Evolutionary conservation across 2,329 filamentous ascomycete species (phyloP), one percentile per base, ranked within the genome.

Genomic region (Elsinoe necatrix): DNA sequence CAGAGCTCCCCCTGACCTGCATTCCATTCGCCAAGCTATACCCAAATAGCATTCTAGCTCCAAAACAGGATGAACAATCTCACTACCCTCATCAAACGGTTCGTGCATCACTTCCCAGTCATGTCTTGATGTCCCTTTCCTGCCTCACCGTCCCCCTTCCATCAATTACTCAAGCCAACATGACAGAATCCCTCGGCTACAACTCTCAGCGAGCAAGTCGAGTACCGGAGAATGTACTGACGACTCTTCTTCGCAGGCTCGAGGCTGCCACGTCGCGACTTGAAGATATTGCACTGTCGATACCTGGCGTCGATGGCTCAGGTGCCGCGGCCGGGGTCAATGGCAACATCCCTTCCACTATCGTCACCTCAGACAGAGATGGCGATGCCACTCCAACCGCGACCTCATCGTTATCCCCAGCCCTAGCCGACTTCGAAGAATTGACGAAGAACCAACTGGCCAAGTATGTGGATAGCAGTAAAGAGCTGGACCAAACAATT

Each of bases 41-140:
- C 27, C 23, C 16, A 47, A 45, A 41, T n/a, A 27, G 37, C 54
- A 47, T 27, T 14, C 41, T 47, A 42, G 27, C 42, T 48, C 52
- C 52, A 14, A 39, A 45, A 27, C 54, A 56, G 29, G 50, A 96
- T 97, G 89, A 85, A 97, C 75, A 97, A 95, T 71, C 77, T 98
- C 61, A 95, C 90, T 34, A 98, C 93, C 56, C 82, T 98, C 67
- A 96, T 98, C 77, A 98, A 98, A 81, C 84, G 93, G 93, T 97
- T 81, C 66, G 82, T 74, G 56, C 48, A 35, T 55, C 43, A 9
- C 43, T 27, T 29, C 50, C n/a, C n/a, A 16, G 14, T 11, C 41
- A 14, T 35, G 9, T 34, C 56, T 43, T 35, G 23, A 25, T 5
- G 16, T 14, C 8, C 37, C 16, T 8, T 3, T 3, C 21, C 5